These are phyloP conservation scores for Eustoma russellianum DNA, from an alignment of 257 asterid genomes.

Conservation along the genomic window DNA sequence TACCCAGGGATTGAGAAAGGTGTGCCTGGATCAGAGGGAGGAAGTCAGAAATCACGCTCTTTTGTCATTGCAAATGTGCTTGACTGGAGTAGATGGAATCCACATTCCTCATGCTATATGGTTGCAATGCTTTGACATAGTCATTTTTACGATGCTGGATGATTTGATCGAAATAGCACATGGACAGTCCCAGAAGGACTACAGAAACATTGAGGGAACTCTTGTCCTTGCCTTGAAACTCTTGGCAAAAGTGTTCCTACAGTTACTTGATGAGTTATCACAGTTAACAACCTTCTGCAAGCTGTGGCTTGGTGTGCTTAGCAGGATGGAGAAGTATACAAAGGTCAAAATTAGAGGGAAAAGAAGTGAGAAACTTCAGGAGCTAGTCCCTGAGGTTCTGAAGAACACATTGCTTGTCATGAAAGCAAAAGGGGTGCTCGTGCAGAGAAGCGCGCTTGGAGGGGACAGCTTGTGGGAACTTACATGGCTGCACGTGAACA, in stretches of 20 bases:
- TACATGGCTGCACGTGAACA: conserved; percentile 89
- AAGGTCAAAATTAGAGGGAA: conserved; percentile 62
- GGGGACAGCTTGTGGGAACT: conserved; percentile 94
- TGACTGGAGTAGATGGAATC: conserved; percentile 63
- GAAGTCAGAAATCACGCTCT: conserved; percentile 92
- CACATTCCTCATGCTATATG: conserved; percentile 50
- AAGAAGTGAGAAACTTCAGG: conserved; percentile 77
- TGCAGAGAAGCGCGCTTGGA: conserved; percentile 67
- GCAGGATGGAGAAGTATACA: conserved; percentile 75
- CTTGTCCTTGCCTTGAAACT: conserved; percentile 78
- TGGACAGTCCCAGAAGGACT: conserved; percentile 81
- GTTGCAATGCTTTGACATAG: conserved; percentile 86
- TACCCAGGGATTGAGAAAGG: conserved; percentile 78
- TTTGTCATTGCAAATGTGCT: conserved; percentile 56
- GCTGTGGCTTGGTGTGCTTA: conserved; percentile 79
- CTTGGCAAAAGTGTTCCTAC: conserved; percentile 53
- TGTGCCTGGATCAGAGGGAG: conserved; percentile 90
- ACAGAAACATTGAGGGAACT: conserved; percentile 78
- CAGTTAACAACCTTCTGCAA: conserved; percentile 73
- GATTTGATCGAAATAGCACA: conserved; percentile 81
- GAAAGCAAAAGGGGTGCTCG: conserved; percentile 76
- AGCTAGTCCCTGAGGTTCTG: conserved; percentile 74
- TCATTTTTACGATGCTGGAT: conserved; percentile 78
- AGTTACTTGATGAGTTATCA: conserved; percentile 41
- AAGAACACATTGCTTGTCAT: conserved; percentile 69